Evolutionary conservation across 257 asterid genomes (phyloP).

Genomic region (Solanum chiquidenum): DNA sequence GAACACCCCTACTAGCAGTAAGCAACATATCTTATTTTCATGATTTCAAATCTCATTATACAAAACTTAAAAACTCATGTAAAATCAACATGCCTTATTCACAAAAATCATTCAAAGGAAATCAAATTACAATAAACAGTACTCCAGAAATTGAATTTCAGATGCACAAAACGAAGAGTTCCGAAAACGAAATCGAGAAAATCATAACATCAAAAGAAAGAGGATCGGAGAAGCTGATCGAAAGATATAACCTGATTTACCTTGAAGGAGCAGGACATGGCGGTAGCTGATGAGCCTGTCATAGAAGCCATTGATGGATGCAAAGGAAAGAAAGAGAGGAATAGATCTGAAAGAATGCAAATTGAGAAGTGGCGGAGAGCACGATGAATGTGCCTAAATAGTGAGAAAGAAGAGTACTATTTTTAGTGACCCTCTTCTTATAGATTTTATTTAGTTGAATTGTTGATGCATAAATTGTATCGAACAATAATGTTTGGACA

Average conservation of each 20-base stretch:
- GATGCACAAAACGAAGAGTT: background rate
- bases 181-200: background rate
- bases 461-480: background rate
- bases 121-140: background rate
- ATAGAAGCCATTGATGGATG: conserved; percentile 48
- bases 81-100: background rate
- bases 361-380: conserved; percentile 43
- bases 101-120: background rate
- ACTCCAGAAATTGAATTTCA: background rate
- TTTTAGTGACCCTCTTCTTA: background rate
- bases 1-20: background rate
- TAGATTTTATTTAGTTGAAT: background rate
- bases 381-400: conserved; percentile 31
- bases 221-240: background rate
- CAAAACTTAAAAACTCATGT: background rate
- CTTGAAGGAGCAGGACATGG: conserved; percentile 41
- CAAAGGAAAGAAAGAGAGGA: background rate
- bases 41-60: background rate
- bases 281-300: conserved; percentile 34
- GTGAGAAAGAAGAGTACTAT: background rate
- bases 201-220: background rate
- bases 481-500: background rate
- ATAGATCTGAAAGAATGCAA: conserved; percentile 16
- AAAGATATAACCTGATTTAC: conserved; percentile 38
- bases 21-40: background rate